phyloP scores from a whole-genome alignment of 192 early-diverging fungal genomes.

The Linnemannia exigua region DNA sequence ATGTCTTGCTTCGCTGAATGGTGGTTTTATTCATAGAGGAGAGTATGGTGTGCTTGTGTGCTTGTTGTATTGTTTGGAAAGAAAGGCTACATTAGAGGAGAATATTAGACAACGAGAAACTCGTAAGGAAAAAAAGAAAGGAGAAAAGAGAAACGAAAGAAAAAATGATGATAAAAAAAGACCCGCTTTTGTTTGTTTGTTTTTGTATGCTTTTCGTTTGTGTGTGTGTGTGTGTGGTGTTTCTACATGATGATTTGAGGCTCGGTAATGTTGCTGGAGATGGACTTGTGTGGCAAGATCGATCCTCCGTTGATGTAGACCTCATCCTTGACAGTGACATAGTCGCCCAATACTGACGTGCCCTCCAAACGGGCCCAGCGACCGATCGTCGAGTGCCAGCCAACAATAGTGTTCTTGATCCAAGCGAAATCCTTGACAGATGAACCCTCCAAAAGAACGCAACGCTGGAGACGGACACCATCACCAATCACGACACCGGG shows the following conservation, averaged over 20 bases:
- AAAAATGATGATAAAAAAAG: conserved; percentile 2
- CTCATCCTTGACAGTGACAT: conserved; percentile 95
- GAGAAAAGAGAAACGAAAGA: neutral
- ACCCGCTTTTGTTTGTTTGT: conserved; percentile 17
- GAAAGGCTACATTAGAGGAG: conserved; percentile 5
- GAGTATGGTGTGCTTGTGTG: neutral
- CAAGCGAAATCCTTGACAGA: conserved; percentile 92
- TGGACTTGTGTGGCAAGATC: conserved; percentile 97
- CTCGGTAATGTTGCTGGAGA: conserved; percentile 89
- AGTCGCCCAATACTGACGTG: conserved; percentile 95
- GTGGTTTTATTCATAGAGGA: no score
- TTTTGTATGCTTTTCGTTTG: neutral
- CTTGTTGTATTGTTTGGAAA: neutral
- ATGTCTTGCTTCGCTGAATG: no score
- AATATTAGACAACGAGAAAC: conserved; percentile 10
- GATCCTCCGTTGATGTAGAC: conserved; percentile 96
- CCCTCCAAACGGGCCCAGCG: conserved; percentile 96
- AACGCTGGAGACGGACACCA: conserved; percentile 92
- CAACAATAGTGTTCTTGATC: conserved; percentile 92
- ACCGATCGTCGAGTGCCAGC: conserved; percentile 96
- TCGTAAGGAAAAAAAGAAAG: conserved; percentile 9
- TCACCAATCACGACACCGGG: conserved; percentile 92
- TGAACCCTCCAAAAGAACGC: conserved; percentile 90
- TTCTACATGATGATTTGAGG: conserved; percentile 96
- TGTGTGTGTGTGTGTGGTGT: conserved; percentile 1